phyloP scores from a whole-genome alignment of 108 stramenopile genomes.

The Fragilaria crotonensis region DNA sequence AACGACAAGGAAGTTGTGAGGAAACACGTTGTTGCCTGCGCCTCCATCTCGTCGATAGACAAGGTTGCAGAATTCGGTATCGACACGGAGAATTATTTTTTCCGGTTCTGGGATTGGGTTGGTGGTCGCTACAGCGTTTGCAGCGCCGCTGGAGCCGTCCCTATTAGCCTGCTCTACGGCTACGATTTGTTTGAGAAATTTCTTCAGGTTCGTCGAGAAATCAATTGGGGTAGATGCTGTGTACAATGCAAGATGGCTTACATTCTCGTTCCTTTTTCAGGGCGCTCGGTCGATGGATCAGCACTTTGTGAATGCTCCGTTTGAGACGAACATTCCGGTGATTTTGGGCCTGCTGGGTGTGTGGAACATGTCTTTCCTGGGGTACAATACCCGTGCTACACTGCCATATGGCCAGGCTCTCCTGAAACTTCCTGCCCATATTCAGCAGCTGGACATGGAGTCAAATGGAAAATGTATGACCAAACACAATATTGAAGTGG shows the following conservation, averaged over 20 bases:
- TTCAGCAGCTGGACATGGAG: conserved; percentile 99
- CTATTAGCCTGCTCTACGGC: conserved; percentile 89
- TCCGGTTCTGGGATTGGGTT: conserved; percentile 97
- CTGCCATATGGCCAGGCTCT: conserved; percentile 98
- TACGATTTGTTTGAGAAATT: conserved; percentile 91
- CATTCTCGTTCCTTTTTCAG: conserved; percentile 25
- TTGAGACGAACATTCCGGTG: conserved; percentile 90
- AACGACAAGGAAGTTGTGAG: conserved; percentile 83
- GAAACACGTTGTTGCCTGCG: conserved; percentile 97
- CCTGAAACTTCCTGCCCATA: conserved; percentile 96
- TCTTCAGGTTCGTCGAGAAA: conserved; percentile 49
- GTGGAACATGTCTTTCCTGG: conserved; percentile 97
- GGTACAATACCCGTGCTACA: conserved; percentile 72
- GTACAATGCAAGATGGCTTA: not conserved
- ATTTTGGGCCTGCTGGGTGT: conserved; percentile 97
- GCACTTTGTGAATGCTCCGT: conserved; percentile 92
- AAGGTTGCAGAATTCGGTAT: conserved; percentile 85
- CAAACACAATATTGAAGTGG: conserved; percentile 73
- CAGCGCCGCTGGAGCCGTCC: conserved; percentile 88
- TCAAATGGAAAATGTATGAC: conserved; percentile 86
- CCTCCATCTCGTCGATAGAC: conserved; percentile 59
- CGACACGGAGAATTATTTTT: conserved; percentile 82
- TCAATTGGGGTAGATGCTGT: not conserved
- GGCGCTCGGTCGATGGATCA: conserved; percentile 95
- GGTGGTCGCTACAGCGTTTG: conserved; percentile 95